Base-by-base conservation (phyloP, 768 basidiomycete species). In the Russula lepida region DNA sequence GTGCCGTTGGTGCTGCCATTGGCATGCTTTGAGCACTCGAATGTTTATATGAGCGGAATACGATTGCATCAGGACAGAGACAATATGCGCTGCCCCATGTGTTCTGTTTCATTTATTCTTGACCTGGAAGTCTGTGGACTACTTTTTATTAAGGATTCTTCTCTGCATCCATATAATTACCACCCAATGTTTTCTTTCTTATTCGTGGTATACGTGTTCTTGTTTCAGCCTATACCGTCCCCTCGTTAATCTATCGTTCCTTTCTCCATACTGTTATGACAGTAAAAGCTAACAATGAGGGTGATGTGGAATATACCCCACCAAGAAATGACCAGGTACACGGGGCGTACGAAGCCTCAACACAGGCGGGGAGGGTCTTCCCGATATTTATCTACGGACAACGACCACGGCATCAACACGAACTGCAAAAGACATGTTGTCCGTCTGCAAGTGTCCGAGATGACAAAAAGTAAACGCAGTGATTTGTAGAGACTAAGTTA, bases 401-500 rank as follows among this genome's bases (percentile, higher is more conserved):
- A 56, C 49, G 64, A 64, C 62, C 58, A 65, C 53, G 62, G 53
- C 3, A 39, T 17, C 41, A 63, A 51, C 57, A 64, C 54, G 56
- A 64, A 48, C 19, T 59, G 9, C 43, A 27, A 52, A 52, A 49
- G 48, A 23, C 55, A 56, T 55, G 63, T 43, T 41, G 62, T 54
- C 61, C 64, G 61, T 63, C 64, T 66, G 65, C 56, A 57, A 48
- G 58, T 56, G 54, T 64, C 65, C 63, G 51, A 56, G 11, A 47
- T 30, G 33, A 58, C 6, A 39, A 27, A 30, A 30, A 30, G 19
- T 8, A 15, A 27, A 47, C 6, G 46, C 21, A 12, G 39, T 4
- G 17, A 17, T 12, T 39, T 19, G 2, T 39, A 6, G 44, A 12
- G 23, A 21, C 25, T 47, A n/a, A n/a, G n/a, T n/a, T n/a, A 3